Evolutionary conservation across 495 filamentous ascomycete species (phyloP).

Genomic region (Tuber magnatum): DNA sequence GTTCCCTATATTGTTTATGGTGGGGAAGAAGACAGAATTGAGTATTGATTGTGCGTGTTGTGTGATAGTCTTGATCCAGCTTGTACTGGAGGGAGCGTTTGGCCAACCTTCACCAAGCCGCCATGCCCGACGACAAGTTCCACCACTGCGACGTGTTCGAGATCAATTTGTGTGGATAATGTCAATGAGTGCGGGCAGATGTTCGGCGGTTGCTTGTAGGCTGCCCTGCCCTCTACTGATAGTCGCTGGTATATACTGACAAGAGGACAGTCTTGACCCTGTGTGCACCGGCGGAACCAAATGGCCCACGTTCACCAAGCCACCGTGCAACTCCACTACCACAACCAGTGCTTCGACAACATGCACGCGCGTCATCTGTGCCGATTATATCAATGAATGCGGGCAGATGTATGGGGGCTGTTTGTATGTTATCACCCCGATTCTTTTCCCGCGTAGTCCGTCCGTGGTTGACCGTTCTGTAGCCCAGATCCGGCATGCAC

Average conservation of each 20-base stretch:
- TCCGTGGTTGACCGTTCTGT: neutral
- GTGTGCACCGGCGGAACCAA: conserved; percentile 19
- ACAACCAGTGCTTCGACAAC: conserved; percentile 4
- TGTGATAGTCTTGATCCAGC: conserved; percentile 19
- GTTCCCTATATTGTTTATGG: neutral
- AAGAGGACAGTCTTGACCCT: conserved; percentile 17
- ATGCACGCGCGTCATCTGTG: conserved; percentile 12
- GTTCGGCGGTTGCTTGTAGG: conserved; percentile 31
- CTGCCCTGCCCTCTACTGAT: neutral
- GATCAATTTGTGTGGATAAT: conserved; percentile 24
- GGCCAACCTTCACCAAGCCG: conserved; percentile 22
- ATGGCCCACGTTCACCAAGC: conserved; percentile 18
- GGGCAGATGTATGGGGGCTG: conserved; percentile 19
- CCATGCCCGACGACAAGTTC: conserved; percentile 11
- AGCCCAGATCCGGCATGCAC: conserved; percentile 26
- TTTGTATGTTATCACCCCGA: conserved; percentile 10
- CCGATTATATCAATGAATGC: conserved; percentile 18
- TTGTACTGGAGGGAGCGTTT: conserved; percentile 20
- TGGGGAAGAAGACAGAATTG: neutral
- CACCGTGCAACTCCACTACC: conserved; percentile 7
- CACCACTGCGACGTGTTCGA: conserved; percentile 10
- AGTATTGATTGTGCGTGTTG: neutral
- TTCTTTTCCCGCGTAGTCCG: too few relatives aligned
- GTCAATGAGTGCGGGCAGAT: conserved; percentile 28
- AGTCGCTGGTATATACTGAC: neutral